Percentiles rank a stretch among this genome's conserved stretches.
Evolutionary conservation across 257 asterid genomes (phyloP).

Genomic region (Nicotiana tabacum): DNA sequence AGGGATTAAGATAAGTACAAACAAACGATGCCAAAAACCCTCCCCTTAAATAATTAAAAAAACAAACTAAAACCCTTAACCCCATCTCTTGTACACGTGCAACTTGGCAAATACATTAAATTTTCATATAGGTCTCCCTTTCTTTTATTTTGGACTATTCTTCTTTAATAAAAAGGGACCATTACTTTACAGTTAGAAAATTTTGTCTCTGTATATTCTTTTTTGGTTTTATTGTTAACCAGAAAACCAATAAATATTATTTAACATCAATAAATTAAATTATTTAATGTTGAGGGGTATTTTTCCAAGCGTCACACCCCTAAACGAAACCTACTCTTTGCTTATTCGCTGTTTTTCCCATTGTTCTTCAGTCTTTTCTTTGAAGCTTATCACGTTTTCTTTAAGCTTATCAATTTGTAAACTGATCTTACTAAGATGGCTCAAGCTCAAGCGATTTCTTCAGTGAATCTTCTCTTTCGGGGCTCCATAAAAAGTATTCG

Average conservation of each 20-base stretch:
- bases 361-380: neutral
- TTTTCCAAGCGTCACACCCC: neutral
- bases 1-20: too few species aligned
- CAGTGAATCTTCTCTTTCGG: slow-evolving; percentile 30
- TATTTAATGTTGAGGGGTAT: neutral
- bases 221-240: neutral
- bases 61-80: too few species aligned
- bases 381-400: neutral
- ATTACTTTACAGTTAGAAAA: neutral
- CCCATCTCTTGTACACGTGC: too few species aligned
- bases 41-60: too few species aligned
- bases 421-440: slow-evolving; percentile 29
- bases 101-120: too few species aligned
- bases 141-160: neutral
- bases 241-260: too few species aligned
- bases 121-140: neutral
- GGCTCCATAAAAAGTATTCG: slow-evolving; percentile 40
- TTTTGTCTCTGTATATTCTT: neutral
- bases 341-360: neutral
- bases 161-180: neutral
- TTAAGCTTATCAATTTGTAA: neutral
- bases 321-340: slow-evolving; percentile 1
- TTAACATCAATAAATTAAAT: neutral
- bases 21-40: too few species aligned
- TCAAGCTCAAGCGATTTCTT: slow-evolving; percentile 47